Evolutionary conservation across 495 filamentous ascomycete genomes (phyloP), one percentile per base, ranked within the genome.

Genomic region (Alectoria sarmentosa): DNA sequence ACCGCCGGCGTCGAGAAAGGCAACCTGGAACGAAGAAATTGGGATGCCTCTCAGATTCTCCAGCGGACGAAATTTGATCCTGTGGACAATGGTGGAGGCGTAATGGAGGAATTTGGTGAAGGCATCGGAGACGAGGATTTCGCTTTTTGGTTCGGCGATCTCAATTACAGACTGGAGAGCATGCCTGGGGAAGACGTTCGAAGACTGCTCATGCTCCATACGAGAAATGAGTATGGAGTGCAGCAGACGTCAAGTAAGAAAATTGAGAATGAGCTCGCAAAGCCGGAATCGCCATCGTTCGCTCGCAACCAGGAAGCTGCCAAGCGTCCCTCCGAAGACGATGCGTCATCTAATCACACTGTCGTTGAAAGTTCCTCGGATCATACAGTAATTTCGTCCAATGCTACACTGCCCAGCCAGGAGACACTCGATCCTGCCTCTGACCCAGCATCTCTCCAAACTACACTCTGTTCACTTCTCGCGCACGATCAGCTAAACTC

Each of bases 61-160:
- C 77, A 74, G 58, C 83, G 91, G 37, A 85, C 90, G 17, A 84
- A 80, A 63, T 98, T 98, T 71, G 82, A 87, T 8, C 84, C 90
- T 2, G 80, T 93, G 23, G 78, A 78, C 49, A 76, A 85, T 60
- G 79, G 81, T 5, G 80, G 83, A 14, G 78, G 75, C 3, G 65
- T 79, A n/a, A 70, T 74, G 26, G 78, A 81, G 49, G 77, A 77
- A 2, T 73, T 72, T 34, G 77, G 76, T 15, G 90, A 96, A 66
- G 77, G 76, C n/a, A 87, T 99, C 65, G 92, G 91, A 2, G 87
- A 91, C 56, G 91, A 93, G 66, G 94, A 98, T 72, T 92, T 96
- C 75, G 83, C 87, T 2, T 96, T 98, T 69, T 97, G 92, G 90
- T 91, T 96, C 73, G 95, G 95, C 28, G 95, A 99, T 74, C 80